A percentile compares a stretch with the other conserved stretches of the same genome.
phyloP scores from a whole-genome alignment of 2,329 filamentous ascomycete genomes.

The Rachicladosporium sp. region DNA sequence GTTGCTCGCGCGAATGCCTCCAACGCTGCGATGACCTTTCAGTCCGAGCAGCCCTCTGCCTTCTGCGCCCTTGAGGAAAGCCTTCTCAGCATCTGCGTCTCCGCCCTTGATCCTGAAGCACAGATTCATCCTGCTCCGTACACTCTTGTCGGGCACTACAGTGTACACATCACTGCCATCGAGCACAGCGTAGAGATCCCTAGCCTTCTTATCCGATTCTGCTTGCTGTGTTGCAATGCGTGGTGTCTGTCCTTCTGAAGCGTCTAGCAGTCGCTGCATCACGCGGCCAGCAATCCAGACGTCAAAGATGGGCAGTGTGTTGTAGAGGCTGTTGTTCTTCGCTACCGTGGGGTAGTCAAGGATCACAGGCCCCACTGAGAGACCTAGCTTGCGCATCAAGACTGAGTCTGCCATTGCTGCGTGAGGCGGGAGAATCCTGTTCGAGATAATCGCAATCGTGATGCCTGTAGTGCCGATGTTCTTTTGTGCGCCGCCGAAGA shows the following conservation, averaged over 20 bases:
- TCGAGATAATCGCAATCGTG: constrained; percentile 74
- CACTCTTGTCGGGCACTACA: constrained; percentile 63
- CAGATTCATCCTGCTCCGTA: constrained; percentile 84
- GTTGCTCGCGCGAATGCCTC: constrained; percentile 75
- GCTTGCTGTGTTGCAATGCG: constrained; percentile 68
- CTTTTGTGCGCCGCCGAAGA: constrained; percentile 91
- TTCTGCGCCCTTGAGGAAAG: constrained; percentile 63
- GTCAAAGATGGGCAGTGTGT: constrained; percentile 89
- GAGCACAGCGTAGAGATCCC: constrained; percentile 62
- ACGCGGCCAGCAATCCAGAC: constrained; percentile 87
- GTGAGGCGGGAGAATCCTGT: constrained; percentile 60
- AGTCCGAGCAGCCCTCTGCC: constrained; percentile 60
- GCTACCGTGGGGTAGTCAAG: constrained; percentile 73
- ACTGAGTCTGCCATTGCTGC: constrained; percentile 52
- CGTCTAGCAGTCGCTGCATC: constrained; percentile 57
- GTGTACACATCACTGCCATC: constrained; percentile 64
- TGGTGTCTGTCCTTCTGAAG: constrained; percentile 32
- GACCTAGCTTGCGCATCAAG: constrained; percentile 58
- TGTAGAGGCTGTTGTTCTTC: constrained; percentile 92
- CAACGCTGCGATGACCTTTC: constrained; percentile 79
- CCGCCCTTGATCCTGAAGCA: constrained; percentile 69
- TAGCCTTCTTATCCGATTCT: constrained; percentile 61
- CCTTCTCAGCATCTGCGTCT: constrained; percentile 56
- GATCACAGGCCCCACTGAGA: constrained; percentile 69
- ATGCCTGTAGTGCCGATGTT: constrained; percentile 80